Evolutionary conservation across 2,329 filamentous ascomycete genomes (phyloP).

Genomic region (Diaporthe sp.): DNA sequence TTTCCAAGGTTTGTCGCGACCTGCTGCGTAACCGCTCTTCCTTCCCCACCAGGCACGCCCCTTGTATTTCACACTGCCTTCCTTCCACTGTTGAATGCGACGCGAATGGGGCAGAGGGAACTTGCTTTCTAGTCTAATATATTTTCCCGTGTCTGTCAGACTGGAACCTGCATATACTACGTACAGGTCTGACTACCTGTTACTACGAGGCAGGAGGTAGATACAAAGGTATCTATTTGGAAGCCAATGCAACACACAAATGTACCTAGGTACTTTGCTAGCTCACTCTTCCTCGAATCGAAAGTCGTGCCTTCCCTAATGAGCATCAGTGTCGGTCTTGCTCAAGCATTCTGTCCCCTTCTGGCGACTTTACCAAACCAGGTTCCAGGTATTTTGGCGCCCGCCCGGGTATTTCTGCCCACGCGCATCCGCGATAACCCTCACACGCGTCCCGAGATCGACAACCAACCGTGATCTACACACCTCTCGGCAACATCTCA

Average conservation of each 20-base stretch:
- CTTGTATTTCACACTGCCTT: not conserved
- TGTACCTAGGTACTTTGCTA: constrained; percentile 8
- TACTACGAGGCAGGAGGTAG: too few relatives aligned
- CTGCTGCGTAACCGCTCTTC: constrained; percentile 8
- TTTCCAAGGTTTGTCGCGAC: constrained; percentile 1
- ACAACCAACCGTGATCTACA: constrained; percentile 10
- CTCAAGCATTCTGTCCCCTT: not conserved
- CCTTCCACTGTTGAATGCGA: not conserved
- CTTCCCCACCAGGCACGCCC: not conserved
- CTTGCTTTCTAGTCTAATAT: not conserved
- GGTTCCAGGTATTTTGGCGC: not conserved
- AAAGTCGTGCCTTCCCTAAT: not conserved
- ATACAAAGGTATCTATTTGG: not conserved
- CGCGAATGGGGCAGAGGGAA: not conserved
- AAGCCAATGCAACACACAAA: not conserved
- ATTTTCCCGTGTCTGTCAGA: not conserved
- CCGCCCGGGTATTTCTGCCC: not conserved
- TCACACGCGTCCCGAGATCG: not conserved
- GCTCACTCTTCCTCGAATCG: not conserved
- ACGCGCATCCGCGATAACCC: not conserved
- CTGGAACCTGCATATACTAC: not conserved
- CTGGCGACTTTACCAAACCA: not conserved
- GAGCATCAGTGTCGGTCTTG: not conserved
- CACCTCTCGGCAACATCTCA: not conserved
- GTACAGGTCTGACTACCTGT: not conserved